These are phyloP conservation scores for Annulohypoxylon moriforme DNA, from an alignment of 495 filamentous ascomycete genomes.

Conservation along the genomic window DNA sequence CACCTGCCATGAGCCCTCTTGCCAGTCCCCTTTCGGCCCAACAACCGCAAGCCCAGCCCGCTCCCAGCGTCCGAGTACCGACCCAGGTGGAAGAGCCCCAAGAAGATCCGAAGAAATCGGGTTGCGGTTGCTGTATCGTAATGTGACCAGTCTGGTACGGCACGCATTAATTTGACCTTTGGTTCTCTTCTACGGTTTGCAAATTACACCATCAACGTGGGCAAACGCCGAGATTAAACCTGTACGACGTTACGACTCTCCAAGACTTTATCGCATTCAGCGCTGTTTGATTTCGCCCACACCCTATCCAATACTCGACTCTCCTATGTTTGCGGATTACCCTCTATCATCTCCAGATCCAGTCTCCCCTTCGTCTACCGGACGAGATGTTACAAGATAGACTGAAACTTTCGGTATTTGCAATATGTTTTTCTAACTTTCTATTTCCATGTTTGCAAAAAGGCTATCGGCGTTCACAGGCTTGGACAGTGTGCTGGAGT, in stretches of 20 bases:
- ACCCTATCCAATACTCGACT: slow-evolving; percentile 36
- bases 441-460: slow-evolving; percentile 31
- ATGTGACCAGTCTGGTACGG: slow-evolving; percentile 56
- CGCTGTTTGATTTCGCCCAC: slow-evolving; percentile 38
- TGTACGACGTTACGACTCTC: slow-evolving; percentile 44
- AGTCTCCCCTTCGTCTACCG: slow-evolving; percentile 5
- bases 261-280: slow-evolving; percentile 26
- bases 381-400: neutral
- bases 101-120: slow-evolving; percentile 52
- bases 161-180: slow-evolving; percentile 17
- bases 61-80: slow-evolving; percentile 47
- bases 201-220: slow-evolving; percentile 20
- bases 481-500: slow-evolving; percentile 47
- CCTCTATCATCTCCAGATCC: slow-evolving; percentile 15
- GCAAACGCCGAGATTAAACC: slow-evolving; percentile 41
- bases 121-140: slow-evolving; percentile 66
- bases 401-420: slow-evolving; percentile 18
- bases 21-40: slow-evolving; percentile 51
- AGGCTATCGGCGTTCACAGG: slow-evolving; percentile 46
- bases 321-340: slow-evolving; percentile 42
- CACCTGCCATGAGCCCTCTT: slow-evolving; percentile 52
- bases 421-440: slow-evolving; percentile 33
- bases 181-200: slow-evolving; percentile 23
- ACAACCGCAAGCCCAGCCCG: slow-evolving; percentile 41
- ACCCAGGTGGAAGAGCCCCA: slow-evolving; percentile 52